A percentile compares a stretch with the other conserved stretches of the same genome.
phyloP scores from a whole-genome alignment of 768 basidiomycete species.

The Infundibulicybe gibba region DNA sequence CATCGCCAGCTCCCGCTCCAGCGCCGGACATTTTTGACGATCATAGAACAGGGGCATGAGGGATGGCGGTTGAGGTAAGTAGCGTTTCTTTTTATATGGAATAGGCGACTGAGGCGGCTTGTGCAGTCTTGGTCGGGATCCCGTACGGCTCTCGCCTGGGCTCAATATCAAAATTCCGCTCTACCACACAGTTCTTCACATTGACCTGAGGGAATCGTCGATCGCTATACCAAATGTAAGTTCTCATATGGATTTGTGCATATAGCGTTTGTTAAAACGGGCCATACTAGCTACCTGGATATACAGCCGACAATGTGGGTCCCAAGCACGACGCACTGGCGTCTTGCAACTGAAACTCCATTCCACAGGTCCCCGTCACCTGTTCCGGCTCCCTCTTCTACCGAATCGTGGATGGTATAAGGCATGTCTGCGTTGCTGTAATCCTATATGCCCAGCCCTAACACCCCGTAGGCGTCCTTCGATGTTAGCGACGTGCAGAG shows the following conservation, averaged over 20 bases:
- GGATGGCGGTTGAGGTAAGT: constrained; percentile 45
- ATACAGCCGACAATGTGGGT: constrained; percentile 27
- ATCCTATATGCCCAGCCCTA: not conserved
- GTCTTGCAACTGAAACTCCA: not conserved
- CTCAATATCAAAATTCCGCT: constrained; percentile 41
- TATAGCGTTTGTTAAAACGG: not conserved
- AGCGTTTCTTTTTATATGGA: not conserved
- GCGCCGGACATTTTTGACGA: constrained; percentile 37
- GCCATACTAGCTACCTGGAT: constrained; percentile 23
- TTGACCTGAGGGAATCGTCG: constrained; percentile 46
- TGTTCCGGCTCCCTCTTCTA: constrained; percentile 55
- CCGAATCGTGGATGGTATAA: constrained; percentile 47
- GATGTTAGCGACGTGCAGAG: constrained; percentile 42
- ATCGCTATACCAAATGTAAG: constrained; percentile 41
- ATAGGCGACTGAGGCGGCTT: not conserved
- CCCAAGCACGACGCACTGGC: not conserved
- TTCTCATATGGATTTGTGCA: not conserved
- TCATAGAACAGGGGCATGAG: constrained; percentile 50
- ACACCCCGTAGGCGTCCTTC: constrained; percentile 37
- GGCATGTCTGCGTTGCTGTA: constrained; percentile 10
- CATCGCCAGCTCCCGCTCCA: not conserved
- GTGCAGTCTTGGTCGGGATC: constrained; percentile 38
- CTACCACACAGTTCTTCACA: constrained; percentile 38
- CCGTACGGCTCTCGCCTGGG: constrained; percentile 41
- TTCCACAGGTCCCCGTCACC: constrained; percentile 40